These are phyloP conservation scores for Cichorium intybus DNA, from an alignment of 140 eudicot species.

Conservation along the genomic window DNA sequence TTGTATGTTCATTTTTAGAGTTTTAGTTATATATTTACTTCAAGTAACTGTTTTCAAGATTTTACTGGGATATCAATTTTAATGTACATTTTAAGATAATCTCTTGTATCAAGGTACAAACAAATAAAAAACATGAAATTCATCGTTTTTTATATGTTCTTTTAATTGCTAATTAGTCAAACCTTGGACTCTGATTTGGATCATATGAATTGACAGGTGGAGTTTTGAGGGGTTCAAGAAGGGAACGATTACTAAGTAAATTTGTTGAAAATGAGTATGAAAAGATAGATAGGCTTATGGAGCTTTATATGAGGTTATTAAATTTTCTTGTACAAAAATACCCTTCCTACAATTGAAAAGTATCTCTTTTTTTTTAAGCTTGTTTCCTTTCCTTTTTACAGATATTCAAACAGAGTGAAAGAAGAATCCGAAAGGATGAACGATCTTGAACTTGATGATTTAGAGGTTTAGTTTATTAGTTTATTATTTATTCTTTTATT, in stretches of 20 bases:
- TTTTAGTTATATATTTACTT: not conserved
- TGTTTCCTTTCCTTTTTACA: conserved; percentile 17
- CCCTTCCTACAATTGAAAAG: not conserved
- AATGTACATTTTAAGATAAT: not conserved
- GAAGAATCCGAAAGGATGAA: conserved; percentile 78
- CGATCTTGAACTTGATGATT: conserved; percentile 80
- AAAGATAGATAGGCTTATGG: conserved; percentile 97
- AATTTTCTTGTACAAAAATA: not conserved
- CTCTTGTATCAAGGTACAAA: not conserved
- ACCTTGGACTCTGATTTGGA: not conserved
- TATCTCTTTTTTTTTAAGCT: not conserved
- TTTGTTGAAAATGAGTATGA: conserved; percentile 95
- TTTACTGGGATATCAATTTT: not conserved
- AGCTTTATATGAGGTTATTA: conserved; percentile 81
- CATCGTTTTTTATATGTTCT: no score
- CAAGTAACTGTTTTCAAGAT: not conserved
- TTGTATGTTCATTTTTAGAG: not conserved
- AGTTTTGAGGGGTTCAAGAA: conserved; percentile 94
- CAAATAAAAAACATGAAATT: no score
- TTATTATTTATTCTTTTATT: not conserved
- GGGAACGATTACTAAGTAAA: conserved; percentile 89
- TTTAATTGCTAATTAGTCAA: not conserved
- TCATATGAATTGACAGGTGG: conserved; percentile 53
- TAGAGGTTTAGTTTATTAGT: conserved; percentile 55
- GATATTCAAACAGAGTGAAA: conserved; percentile 88